Conservation (phyloP, 371 early-diverging fungal species). For the Paraphysoderma sedebokerense region DNA sequence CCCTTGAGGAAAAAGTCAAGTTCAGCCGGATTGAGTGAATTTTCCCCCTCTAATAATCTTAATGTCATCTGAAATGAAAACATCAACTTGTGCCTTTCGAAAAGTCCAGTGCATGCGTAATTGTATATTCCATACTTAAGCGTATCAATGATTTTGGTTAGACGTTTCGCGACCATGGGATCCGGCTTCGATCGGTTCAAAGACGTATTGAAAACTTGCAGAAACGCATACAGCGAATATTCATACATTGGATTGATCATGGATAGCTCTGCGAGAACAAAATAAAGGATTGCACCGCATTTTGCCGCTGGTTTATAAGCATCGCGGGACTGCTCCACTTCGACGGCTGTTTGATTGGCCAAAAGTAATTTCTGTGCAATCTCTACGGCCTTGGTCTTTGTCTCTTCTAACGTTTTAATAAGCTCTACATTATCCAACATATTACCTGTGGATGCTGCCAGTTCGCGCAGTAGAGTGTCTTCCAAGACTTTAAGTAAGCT, state of each 20-base stretch:
- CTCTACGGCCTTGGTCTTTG: constrained; percentile 38
- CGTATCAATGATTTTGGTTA: constrained; percentile 33
- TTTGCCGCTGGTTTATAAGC: constrained; percentile 34
- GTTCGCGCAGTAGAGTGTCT: constrained; percentile 32
- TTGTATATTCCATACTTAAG: constrained; percentile 38
- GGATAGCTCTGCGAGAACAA: constrained; percentile 33
- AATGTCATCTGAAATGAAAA: constrained; percentile 43
- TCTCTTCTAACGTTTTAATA: constrained; percentile 36
- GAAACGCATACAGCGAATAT: constrained; percentile 32
- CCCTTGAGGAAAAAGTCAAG: constrained; percentile 42
- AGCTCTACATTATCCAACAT: constrained; percentile 42
- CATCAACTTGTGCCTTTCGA: constrained; percentile 40
- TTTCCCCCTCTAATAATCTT: constrained; percentile 36
- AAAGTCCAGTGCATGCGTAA: constrained; percentile 37
- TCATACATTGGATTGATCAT: constrained; percentile 45
- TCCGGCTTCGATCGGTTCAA: constrained; percentile 33
- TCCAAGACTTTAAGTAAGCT: constrained; percentile 30
- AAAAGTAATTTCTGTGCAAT: constrained; percentile 33
- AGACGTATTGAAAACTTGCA: constrained; percentile 31
- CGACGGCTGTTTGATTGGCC: constrained; percentile 35
- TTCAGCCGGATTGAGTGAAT: constrained; percentile 22
- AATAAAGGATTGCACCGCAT: constrained; percentile 38
- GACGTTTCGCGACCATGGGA: constrained; percentile 25
- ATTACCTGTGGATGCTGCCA: constrained; percentile 35
- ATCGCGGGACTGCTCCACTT: constrained; percentile 35